Conservation (phyloP, 1,139 yeast species). For the Pichiaceae sp. region DNA sequence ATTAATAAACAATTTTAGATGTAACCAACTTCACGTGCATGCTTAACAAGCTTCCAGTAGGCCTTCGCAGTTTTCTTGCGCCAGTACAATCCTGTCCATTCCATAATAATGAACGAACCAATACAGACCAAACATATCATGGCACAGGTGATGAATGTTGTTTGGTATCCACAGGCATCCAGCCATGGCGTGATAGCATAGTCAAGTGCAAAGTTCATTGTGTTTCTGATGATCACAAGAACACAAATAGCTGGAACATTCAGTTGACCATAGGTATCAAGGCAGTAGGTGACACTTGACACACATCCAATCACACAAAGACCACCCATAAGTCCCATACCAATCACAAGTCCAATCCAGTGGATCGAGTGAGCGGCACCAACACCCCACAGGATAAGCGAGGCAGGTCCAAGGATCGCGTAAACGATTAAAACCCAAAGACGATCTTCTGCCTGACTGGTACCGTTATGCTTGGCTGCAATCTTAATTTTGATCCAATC, state of each 20-base stretch:
- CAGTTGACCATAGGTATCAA: constrained; percentile 47
- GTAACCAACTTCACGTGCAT: not conserved
- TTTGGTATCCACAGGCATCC: constrained; percentile 32
- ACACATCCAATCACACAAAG: constrained; percentile 40
- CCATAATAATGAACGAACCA: constrained; percentile 32
- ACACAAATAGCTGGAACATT: constrained; percentile 50
- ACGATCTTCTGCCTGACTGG: constrained; percentile 34
- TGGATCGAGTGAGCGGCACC: constrained; percentile 32
- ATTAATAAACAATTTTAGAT: too few relatives aligned
- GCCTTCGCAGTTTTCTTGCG: constrained; percentile 25
- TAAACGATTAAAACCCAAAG: constrained; percentile 29
- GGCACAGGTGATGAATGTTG: constrained; percentile 36
- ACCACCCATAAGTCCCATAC: constrained; percentile 47
- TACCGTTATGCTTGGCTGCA: constrained; percentile 30
- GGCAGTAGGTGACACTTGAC: constrained; percentile 38
- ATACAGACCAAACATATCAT: constrained; percentile 35
- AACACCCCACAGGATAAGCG: constrained; percentile 34
- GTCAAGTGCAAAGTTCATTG: constrained; percentile 39
- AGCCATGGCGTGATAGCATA: constrained; percentile 45
- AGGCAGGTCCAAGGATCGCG: constrained; percentile 29
- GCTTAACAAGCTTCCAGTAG: constrained; percentile 28
- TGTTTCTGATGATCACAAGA: constrained; percentile 25
- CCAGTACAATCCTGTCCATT: constrained; percentile 28
- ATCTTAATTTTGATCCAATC: constrained; percentile 30
- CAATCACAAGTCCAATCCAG: constrained; percentile 48